Conservation (phyloP, 2,329 filamentous ascomycete species). For the Penicillium sp. region DNA sequence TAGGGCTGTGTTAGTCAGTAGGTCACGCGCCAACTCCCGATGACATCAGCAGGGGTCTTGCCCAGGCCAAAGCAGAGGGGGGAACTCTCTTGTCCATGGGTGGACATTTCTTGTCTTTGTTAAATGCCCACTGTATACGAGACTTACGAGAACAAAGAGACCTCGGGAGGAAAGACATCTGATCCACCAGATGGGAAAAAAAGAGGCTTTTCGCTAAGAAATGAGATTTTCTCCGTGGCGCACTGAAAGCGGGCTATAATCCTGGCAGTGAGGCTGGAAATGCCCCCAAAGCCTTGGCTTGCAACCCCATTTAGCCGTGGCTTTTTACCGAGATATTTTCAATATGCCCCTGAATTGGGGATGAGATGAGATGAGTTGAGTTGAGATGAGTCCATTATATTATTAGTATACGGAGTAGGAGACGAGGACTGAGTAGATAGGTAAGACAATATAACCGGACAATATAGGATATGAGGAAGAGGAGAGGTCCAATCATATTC, state of each 20-base stretch:
- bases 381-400: neutral
- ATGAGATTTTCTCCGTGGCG: neutral
- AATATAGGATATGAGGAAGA: neutral
- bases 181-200: neutral
- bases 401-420: too few relatives aligned
- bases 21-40: neutral
- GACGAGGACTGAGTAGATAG: neutral
- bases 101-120: neutral
- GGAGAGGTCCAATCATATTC: slow-evolving; percentile 1
- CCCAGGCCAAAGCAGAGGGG: neutral
- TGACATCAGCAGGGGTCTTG: neutral
- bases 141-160: neutral
- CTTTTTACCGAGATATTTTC: neutral
- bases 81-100: neutral
- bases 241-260: neutral
- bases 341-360: neutral
- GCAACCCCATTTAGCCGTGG: slow-evolving; percentile 5
- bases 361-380: neutral
- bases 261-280: slow-evolving; percentile 1
- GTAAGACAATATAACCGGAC: neutral
- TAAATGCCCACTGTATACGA: neutral
- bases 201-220: too few relatives aligned
- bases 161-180: neutral
- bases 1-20: neutral
- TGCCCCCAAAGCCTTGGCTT: neutral